These are phyloP conservation scores for Gentiana macrophylla DNA, from an alignment of 257 asterid species.

Conservation along the genomic window DNA sequence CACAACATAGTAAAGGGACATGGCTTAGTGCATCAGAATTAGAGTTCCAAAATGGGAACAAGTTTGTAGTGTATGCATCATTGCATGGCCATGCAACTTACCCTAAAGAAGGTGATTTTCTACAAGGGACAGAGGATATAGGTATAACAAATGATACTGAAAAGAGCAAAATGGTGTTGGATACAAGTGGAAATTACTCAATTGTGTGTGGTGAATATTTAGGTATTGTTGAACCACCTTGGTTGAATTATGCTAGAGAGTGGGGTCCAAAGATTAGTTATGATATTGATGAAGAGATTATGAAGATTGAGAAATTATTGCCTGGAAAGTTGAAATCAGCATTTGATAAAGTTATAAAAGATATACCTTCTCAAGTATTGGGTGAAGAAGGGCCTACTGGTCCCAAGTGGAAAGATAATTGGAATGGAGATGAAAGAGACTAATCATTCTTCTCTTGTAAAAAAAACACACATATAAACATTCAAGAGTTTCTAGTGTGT, in stretches of 20 bases:
- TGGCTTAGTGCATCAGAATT: constrained; percentile 40
- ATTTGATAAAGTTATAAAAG: constrained; percentile 30
- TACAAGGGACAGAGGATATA: constrained; percentile 46
- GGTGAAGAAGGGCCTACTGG: constrained; percentile 90
- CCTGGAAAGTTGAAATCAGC: constrained; percentile 41
- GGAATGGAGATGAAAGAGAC: constrained; percentile 70
- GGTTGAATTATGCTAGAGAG: constrained; percentile 59
- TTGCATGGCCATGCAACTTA: constrained; percentile 67
- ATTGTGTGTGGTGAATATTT: constrained; percentile 41
- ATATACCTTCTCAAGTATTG: constrained; percentile 53
- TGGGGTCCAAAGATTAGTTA: constrained; percentile 81
- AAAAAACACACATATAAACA: no score
- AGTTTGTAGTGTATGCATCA: constrained; percentile 52
- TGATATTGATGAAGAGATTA: constrained; percentile 36
- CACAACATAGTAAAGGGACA: constrained; percentile 54
- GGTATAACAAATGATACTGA: constrained; percentile 60
- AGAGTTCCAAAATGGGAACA: constrained; percentile 47
- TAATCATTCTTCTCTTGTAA: constrained; percentile 1
- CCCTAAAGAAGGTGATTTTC: constrained; percentile 37
- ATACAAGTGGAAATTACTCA: constrained; percentile 24
- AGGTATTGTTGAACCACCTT: constrained; percentile 43
- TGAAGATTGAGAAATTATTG: constrained; percentile 36
- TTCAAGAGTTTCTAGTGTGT: no score
- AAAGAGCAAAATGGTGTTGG: constrained; percentile 37
- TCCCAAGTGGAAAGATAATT: constrained; percentile 68